These are phyloP conservation scores for Penicillium sp. DNA, from an alignment of 2,329 filamentous ascomycete genomes.

Conservation along the genomic window DNA sequence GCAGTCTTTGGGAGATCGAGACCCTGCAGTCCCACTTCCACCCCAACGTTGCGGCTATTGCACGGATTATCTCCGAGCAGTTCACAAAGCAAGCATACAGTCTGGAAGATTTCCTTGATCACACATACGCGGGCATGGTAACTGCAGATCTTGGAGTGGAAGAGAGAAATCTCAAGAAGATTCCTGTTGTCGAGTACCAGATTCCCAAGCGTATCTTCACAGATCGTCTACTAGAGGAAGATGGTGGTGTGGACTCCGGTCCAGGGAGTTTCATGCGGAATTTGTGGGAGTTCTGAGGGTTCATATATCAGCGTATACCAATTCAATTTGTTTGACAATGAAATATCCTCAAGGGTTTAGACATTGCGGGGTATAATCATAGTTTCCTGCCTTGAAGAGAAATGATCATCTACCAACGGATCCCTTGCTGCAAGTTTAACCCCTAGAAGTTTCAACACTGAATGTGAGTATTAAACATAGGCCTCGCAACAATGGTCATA, in stretches of 20 bases:
- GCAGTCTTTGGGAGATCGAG: slow-evolving; percentile 91
- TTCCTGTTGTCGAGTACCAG: slow-evolving; percentile 86
- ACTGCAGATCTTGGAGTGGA: slow-evolving; percentile 68
- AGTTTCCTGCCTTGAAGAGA: background rate
- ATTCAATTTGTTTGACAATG: slow-evolving; percentile 7
- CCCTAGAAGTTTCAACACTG: background rate
- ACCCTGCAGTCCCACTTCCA: slow-evolving; percentile 92
- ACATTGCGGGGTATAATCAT: slow-evolving; percentile 2
- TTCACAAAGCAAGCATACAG: slow-evolving; percentile 96
- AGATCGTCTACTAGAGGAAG: slow-evolving; percentile 40
- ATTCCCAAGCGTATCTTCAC: slow-evolving; percentile 82
- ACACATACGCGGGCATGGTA: slow-evolving; percentile 75
- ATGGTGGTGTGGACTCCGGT: slow-evolving; percentile 40
- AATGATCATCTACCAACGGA: background rate
- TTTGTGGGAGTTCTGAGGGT: slow-evolving; percentile 39
- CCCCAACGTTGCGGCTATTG: slow-evolving; percentile 90
- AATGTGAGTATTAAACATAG: background rate
- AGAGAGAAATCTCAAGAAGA: slow-evolving; percentile 76
- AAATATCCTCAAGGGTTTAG: background rate
- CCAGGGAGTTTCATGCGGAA: slow-evolving; percentile 36
- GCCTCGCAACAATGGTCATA: background rate
- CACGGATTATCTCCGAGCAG: slow-evolving; percentile 91
- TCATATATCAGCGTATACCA: slow-evolving; percentile 12
- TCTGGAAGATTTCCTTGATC: slow-evolving; percentile 94
- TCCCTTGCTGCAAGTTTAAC: background rate